Conservation (phyloP, 495 filamentous ascomycete species). For the Trichocladium antarcticum region DNA sequence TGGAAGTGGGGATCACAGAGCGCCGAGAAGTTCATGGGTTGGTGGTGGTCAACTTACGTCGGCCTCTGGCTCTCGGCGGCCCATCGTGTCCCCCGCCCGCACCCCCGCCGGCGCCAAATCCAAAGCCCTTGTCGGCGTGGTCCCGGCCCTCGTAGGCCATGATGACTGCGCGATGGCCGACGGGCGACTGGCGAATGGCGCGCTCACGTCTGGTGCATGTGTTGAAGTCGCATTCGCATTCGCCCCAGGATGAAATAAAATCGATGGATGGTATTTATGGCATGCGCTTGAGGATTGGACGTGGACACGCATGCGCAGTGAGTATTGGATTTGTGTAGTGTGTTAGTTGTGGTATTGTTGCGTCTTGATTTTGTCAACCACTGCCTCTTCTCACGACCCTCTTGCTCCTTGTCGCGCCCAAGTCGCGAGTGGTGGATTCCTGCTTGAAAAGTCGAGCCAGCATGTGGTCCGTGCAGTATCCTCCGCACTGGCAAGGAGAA, state of each 20-base stretch:
- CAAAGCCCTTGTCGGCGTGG: slow-evolving; percentile 23
- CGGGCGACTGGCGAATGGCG: background rate
- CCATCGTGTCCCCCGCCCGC: slow-evolving; percentile 18
- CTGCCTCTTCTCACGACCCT: background rate
- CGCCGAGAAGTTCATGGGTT: background rate
- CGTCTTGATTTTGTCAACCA: background rate
- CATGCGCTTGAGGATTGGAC: too few relatives aligned
- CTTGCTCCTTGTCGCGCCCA: background rate
- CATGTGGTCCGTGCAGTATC: slow-evolving; percentile 3
- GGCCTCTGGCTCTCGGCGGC: slow-evolving; percentile 18
- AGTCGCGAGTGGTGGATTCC: background rate
- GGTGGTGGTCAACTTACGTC: slow-evolving; percentile 8
- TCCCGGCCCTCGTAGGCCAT: slow-evolving; percentile 40
- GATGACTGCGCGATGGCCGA: background rate
- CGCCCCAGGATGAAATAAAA: background rate
- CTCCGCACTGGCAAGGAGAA: too few relatives aligned
- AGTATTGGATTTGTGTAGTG: too few relatives aligned
- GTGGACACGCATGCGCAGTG: too few relatives aligned
- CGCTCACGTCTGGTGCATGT: background rate
- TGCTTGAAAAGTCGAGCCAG: background rate
- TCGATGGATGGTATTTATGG: too few relatives aligned
- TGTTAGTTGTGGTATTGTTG: too few relatives aligned
- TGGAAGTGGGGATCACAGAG: too few relatives aligned
- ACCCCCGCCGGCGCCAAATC: slow-evolving; percentile 8
- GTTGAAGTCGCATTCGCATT: background rate